phyloP scores from a whole-genome alignment of 257 asterid species.

The Ballota nigra region DNA sequence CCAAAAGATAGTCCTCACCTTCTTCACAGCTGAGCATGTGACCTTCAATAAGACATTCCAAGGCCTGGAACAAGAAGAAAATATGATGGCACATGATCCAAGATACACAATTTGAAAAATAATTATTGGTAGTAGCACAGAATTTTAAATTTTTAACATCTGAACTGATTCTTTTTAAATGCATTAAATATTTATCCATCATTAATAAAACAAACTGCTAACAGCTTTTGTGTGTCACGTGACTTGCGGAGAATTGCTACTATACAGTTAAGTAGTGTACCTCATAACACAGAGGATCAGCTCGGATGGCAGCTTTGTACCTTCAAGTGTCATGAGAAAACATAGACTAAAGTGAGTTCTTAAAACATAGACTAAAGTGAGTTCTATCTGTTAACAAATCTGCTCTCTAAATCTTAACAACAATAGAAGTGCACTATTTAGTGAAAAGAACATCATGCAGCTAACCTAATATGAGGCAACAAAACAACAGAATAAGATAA shows the following conservation, averaged over 20 bases:
- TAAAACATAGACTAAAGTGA: conserved; percentile 28
- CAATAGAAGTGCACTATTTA: background rate
- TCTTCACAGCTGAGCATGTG: conserved; percentile 95
- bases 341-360: conserved; percentile 23
- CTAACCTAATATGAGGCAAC: conserved; percentile 12
- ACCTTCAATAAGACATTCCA: conserved; percentile 92
- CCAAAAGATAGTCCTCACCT: conserved; percentile 45
- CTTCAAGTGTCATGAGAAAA: conserved; percentile 46
- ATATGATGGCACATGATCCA: conserved; percentile 12
- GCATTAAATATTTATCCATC: conserved; percentile 6
- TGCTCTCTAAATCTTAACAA: conserved; percentile 8
- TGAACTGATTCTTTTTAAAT: background rate
- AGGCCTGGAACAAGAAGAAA: conserved; percentile 59
- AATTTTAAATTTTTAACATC: conserved; percentile 19
- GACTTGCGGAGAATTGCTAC: conserved; percentile 18
- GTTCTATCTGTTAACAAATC: conserved; percentile 12
- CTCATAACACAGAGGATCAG: conserved; percentile 98
- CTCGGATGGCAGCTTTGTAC: conserved; percentile 98
- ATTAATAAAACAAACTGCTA: background rate
- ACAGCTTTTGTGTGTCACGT: conserved; percentile 3
- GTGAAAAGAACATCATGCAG: conserved; percentile 15
- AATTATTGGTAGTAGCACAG: conserved; percentile 1
- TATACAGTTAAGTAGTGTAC: conserved; percentile 35
- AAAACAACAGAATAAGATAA: background rate
- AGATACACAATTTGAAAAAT: conserved; percentile 10